Evolutionary conservation across 176 grass and related monocot species (phyloP).

Genomic region (Thinopyrum elongatum): DNA sequence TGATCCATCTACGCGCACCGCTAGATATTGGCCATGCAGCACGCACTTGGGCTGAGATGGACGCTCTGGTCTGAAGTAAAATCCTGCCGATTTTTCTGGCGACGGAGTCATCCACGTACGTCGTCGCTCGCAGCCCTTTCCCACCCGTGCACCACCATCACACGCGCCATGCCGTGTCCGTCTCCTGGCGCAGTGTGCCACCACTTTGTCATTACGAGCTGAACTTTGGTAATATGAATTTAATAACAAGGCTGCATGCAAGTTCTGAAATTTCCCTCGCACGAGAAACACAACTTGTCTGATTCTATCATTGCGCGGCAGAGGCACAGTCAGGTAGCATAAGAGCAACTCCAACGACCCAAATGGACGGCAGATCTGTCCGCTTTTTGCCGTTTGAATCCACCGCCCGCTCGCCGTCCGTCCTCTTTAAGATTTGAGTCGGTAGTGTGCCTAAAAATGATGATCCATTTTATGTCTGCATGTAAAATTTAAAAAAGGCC

Average conservation of each 20-base stretch:
- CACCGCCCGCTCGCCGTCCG: too few species aligned
- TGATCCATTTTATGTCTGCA: too few species aligned
- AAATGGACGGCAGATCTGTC: too few species aligned
- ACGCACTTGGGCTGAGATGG: neutral
- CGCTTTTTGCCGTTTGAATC: too few species aligned
- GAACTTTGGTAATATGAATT: neutral
- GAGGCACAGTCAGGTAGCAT: too few species aligned
- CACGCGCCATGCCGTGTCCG: neutral
- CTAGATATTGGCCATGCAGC: neutral
- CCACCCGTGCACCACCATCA: neutral
- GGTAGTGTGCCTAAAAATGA: too few species aligned
- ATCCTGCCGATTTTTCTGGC: conserved; percentile 6
- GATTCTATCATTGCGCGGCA: too few species aligned
- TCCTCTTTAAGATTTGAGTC: too few species aligned
- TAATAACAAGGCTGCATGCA: neutral
- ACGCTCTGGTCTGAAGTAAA: neutral
- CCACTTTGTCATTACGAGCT: neutral
- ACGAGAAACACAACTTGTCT: neutral
- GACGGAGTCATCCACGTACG: neutral
- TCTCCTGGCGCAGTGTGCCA: neutral
- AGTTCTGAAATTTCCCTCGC: neutral
- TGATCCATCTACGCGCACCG: neutral
- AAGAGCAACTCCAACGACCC: too few species aligned
- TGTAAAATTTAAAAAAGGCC: too few species aligned
- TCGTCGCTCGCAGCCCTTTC: neutral